Evolutionary conservation across 345 rosid species (phyloP).

Genomic region (Punica granatum): DNA sequence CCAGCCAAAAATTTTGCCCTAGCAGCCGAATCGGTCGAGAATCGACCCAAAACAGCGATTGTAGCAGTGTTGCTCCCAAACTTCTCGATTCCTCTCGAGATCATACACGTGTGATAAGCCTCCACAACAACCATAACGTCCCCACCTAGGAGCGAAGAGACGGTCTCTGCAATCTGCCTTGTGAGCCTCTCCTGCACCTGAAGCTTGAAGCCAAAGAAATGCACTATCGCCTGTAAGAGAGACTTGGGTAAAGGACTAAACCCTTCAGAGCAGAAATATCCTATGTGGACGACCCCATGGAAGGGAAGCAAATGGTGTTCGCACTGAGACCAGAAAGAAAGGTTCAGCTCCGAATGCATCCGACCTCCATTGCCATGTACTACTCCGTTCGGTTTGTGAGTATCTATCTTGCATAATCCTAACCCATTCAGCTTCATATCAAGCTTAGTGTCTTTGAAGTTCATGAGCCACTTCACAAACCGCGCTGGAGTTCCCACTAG

Average conservation of each 20-base stretch:
- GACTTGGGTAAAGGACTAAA: conserved; percentile 37
- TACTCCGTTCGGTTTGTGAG: conserved; percentile 27
- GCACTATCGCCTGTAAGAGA: conserved; percentile 63
- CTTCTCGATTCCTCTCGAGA: conserved; percentile 91
- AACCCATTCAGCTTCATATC: conserved; percentile 57
- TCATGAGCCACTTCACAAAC: conserved; percentile 77
- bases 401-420: conserved; percentile 19
- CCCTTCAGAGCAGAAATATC: conserved; percentile 52
- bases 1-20: conserved; percentile 58
- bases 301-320: conserved; percentile 98
- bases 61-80: conserved; percentile 87
- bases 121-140: conserved; percentile 88
- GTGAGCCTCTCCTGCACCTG: conserved; percentile 98
- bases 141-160: conserved; percentile 58
- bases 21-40: conserved; percentile 44
- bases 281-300: conserved; percentile 82
- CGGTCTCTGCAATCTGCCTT: conserved; percentile 78
- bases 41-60: conserved; percentile 68
- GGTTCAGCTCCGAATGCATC: conserved; percentile 54
- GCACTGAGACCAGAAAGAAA: conserved; percentile 85
- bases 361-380: conserved; percentile 21
- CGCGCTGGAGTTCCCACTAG: conserved; percentile 69
- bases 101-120: conserved; percentile 91
- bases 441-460: conserved; percentile 56
- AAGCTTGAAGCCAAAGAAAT: conserved; percentile 86